These are phyloP conservation scores for Ambispora gerdemannii DNA, from an alignment of 192 early-diverging fungal species.

Conservation along the genomic window DNA sequence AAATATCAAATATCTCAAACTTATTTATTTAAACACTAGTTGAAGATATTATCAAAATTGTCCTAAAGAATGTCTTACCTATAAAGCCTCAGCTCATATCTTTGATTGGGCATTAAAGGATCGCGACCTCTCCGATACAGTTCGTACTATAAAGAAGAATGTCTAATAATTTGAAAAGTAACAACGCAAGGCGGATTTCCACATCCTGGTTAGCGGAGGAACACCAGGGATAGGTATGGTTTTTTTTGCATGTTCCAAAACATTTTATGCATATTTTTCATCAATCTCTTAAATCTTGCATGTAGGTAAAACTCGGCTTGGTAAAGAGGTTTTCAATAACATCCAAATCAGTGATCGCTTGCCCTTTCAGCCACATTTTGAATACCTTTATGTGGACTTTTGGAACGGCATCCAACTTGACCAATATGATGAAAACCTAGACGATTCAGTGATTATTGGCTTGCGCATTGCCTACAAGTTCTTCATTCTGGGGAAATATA, in stretches of 20 bases:
- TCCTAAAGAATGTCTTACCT: no score
- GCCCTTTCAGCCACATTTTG: not conserved
- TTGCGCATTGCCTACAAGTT: constrained; percentile 14
- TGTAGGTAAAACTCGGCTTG: constrained; percentile 30
- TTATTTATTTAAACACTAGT: no score
- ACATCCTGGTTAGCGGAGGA: constrained; percentile 30
- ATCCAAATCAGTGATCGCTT: not conserved
- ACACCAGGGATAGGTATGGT: constrained; percentile 29
- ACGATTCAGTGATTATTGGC: not conserved
- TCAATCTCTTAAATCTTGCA: constrained; percentile 11
- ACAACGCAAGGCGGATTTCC: constrained; percentile 9
- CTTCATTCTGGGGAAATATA: constrained; percentile 24
- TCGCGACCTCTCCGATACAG: no score
- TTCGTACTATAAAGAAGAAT: no score
- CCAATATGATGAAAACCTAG: not conserved
- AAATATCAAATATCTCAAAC: no score
- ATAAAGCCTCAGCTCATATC: no score
- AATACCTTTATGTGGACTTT: constrained; percentile 27
- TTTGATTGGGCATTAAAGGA: no score
- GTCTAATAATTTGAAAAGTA: no score
- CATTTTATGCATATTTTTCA: constrained; percentile 27
- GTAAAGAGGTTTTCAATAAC: constrained; percentile 25
- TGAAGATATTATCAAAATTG: no score
- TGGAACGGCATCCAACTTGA: not conserved
- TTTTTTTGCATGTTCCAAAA: constrained; percentile 3